Percentiles rank a stretch among this genome's conserved stretches.
Conservation (phyloP, 176 grass and related monocot species). For the Puya raimondii region DNA sequence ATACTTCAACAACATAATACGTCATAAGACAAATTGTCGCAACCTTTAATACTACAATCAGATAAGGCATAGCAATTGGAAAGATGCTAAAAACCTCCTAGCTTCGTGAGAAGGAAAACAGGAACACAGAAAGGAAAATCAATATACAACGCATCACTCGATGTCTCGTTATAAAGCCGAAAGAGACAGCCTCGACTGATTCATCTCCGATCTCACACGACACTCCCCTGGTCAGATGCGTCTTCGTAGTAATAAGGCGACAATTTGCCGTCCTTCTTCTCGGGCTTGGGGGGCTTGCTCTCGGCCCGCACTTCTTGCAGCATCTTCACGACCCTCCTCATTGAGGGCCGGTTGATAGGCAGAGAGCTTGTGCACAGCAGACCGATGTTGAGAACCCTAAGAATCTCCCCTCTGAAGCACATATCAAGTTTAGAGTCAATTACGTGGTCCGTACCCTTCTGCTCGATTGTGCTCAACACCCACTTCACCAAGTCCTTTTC, state of each 20-base stretch:
- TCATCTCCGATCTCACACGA: background rate
- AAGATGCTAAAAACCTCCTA: too few species aligned
- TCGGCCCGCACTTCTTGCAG: slow-evolving; percentile 44
- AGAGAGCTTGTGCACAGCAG: slow-evolving; percentile 71
- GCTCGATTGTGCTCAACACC: slow-evolving; percentile 55
- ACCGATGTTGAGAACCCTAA: slow-evolving; percentile 52
- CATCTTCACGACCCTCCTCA: slow-evolving; percentile 90
- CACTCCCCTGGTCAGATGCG: slow-evolving; percentile 40
- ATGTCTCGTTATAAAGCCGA: too few species aligned
- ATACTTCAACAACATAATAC: too few species aligned
- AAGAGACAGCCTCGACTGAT: too few species aligned
- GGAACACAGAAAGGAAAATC: too few species aligned
- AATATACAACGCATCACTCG: too few species aligned
- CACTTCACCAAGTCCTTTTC: slow-evolving; percentile 94
- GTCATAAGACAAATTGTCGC: too few species aligned
- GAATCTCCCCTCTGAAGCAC: slow-evolving; percentile 44
- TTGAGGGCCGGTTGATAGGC: slow-evolving; percentile 69
- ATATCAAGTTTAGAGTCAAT: slow-evolving; percentile 52
- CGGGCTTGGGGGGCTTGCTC: slow-evolving; percentile 13
- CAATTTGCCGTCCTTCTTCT: slow-evolving; percentile 42
- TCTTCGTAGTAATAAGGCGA: slow-evolving; percentile 57
- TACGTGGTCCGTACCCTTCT: slow-evolving; percentile 49
- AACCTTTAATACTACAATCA: too few species aligned
- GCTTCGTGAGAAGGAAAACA: too few species aligned
- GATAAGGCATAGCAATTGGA: too few species aligned